Base-by-base conservation (phyloP, 2,329 filamentous ascomycete species). In the Exophiala sp. region DNA sequence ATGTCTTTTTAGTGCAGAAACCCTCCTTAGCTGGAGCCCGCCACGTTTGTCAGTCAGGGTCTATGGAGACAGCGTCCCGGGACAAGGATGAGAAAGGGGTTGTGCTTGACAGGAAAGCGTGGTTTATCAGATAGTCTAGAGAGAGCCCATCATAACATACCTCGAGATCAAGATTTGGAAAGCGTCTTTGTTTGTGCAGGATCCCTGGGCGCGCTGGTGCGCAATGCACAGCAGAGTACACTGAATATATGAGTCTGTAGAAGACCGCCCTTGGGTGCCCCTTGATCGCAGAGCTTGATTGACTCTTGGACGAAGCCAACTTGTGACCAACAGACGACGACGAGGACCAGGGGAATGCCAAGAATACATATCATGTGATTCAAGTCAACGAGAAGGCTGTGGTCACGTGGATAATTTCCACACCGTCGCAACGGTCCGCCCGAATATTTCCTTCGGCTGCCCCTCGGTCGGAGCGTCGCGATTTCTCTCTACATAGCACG, bases 361-460 rank as follows among this genome's bases (percentile, higher is more conserved):
- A 53, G 51, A 19, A 19, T 7, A 4, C 9, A 1, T 2, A 19
- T 34, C 51, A 50, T 32, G 47, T 53, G 51, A 49, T 19, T 43
- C n/a, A n/a, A n/a, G n/a, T n/a, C n/a, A 43, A 43, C 32, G 2
- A 39, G 35, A 43, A 53, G 51, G 51, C 43, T 41, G 43, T 19
- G 23, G 11, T 46, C 51, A 53, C 51, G 46, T 53, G 51, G 19
- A 1, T 2, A 24, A 41, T 10, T 1, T 18, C 6, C 14, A 7
- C 14, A 6, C 1, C 1, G 34, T 16, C 3, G 1, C 7, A 37
- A 37, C 19, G 34, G 11, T 37, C 34, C 34, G 34, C 34, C 34
- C 14, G 7, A 37, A 6, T 13, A 34, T 16, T 10, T 27, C 14
- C 6, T n/a, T 34, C 30, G 30, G 30, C 30, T 34, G 30, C 14